These are phyloP conservation scores for Colletotrichum caudatum DNA, from an alignment of 2,329 filamentous ascomycete species.

Conservation along the genomic window DNA sequence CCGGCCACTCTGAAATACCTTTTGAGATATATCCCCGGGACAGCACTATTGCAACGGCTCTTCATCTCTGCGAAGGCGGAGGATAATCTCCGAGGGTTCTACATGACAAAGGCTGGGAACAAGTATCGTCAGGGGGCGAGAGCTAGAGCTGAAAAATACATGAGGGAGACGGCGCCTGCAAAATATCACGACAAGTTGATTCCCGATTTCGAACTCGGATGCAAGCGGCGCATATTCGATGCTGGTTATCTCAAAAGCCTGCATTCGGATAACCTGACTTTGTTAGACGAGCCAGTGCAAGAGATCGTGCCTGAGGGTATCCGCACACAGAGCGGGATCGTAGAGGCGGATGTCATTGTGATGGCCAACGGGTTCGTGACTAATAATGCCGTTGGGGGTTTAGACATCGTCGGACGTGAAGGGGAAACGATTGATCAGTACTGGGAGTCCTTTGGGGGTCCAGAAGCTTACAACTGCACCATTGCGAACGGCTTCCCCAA, in stretches of 20 bases:
- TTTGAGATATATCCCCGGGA: slow-evolving; percentile 61
- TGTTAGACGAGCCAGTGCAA: slow-evolving; percentile 62
- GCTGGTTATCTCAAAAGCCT: slow-evolving; percentile 66
- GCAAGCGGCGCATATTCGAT: slow-evolving; percentile 73
- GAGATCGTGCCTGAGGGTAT: slow-evolving; percentile 59
- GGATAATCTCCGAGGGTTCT: slow-evolving; percentile 51
- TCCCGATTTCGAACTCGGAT: slow-evolving; percentile 72
- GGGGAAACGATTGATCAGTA: slow-evolving; percentile 64
- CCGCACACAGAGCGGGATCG: slow-evolving; percentile 53
- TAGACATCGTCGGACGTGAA: slow-evolving; percentile 64
- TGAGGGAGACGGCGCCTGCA: slow-evolving; percentile 61
- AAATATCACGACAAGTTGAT: slow-evolving; percentile 72
- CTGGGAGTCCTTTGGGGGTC: slow-evolving; percentile 70
- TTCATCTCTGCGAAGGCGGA: slow-evolving; percentile 57
- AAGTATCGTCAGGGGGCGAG: slow-evolving; percentile 53
- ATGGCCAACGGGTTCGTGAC: slow-evolving; percentile 72
- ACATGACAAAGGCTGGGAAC: slow-evolving; percentile 50
- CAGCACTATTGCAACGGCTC: slow-evolving; percentile 54
- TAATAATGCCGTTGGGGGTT: slow-evolving; percentile 64
- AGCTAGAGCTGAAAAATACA: slow-evolving; percentile 54
- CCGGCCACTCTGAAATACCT: slow-evolving; percentile 47
- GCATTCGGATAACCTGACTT: slow-evolving; percentile 59
- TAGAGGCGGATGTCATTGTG: slow-evolving; percentile 70
- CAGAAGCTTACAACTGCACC: slow-evolving; percentile 71
- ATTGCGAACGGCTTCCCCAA: slow-evolving; percentile 73